These are phyloP conservation scores for Ogataea hybrid DNA, from an alignment of 1,139 yeast species.

Conservation along the genomic window DNA sequence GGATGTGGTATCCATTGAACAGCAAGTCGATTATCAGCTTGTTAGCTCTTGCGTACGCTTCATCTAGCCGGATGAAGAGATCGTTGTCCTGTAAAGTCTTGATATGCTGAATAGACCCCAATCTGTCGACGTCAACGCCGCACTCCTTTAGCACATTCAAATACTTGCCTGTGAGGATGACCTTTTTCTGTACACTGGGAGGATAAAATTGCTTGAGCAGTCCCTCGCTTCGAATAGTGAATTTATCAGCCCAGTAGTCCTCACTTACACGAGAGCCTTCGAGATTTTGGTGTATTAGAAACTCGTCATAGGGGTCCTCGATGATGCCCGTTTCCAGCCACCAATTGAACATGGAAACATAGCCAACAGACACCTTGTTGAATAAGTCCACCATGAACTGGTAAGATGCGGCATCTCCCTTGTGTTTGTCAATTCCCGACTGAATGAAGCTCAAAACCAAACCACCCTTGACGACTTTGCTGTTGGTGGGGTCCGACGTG, in stretches of 20 bases:
- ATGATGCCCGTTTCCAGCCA: slow-evolving; percentile 81
- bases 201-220: slow-evolving; percentile 62
- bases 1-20: slow-evolving; percentile 59
- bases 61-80: slow-evolving; percentile 55
- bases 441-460: slow-evolving; percentile 62
- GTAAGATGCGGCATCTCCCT: slow-evolving; percentile 65
- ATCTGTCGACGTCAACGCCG: slow-evolving; percentile 36
- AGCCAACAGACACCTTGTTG: slow-evolving; percentile 59
- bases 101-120: slow-evolving; percentile 22
- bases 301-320: slow-evolving; percentile 81
- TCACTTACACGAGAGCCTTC: slow-evolving; percentile 37
- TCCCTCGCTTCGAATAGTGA: slow-evolving; percentile 72
- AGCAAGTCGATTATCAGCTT: slow-evolving; percentile 55
- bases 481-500: slow-evolving; percentile 51
- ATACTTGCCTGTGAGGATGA: slow-evolving; percentile 82
- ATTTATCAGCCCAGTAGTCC: slow-evolving; percentile 85
- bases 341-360: slow-evolving; percentile 62
- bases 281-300: slow-evolving; percentile 51
- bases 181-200: slow-evolving; percentile 57
- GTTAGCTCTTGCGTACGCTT: slow-evolving; percentile 72
- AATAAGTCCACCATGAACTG: slow-evolving; percentile 53
- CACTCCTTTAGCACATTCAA: slow-evolving; percentile 70
- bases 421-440: slow-evolving; percentile 49
- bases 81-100: slow-evolving; percentile 56
- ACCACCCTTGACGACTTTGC: slow-evolving; percentile 67